phyloP scores from a whole-genome alignment of 164 flowering plant species.

The Euptelea pleiosperma region DNA sequence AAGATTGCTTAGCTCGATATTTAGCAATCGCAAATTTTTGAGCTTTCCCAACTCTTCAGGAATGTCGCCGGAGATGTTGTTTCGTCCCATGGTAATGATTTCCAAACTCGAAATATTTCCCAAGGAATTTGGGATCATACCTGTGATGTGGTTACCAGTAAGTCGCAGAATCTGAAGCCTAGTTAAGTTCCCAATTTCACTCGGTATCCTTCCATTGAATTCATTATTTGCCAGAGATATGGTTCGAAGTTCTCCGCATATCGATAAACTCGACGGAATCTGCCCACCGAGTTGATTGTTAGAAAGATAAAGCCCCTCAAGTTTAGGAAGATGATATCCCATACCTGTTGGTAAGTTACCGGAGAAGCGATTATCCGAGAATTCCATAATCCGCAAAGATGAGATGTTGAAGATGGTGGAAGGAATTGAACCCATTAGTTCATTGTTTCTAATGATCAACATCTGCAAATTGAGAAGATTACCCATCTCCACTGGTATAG shows the following conservation, averaged over 20 bases:
- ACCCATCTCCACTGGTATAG: conserved; percentile 17
- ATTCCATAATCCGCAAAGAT: conserved; percentile 8
- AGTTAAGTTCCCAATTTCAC: conserved; percentile 14
- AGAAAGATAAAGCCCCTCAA: conserved; percentile 7
- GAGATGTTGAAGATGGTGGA: conserved; percentile 20
- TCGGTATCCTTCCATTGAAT: conserved; percentile 22
- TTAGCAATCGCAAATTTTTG: conserved; percentile 6
- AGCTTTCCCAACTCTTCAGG: conserved; percentile 18
- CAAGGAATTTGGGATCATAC: conserved; percentile 10
- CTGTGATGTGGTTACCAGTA: conserved; percentile 7
- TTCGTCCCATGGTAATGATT: conserved; percentile 1
- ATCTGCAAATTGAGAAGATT: conserved; percentile 12
- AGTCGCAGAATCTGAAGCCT: conserved; percentile 15
- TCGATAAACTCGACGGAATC: conserved; percentile 9
- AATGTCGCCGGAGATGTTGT: neutral
- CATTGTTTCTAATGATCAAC: conserved; percentile 7
- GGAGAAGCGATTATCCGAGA: conserved; percentile 14
- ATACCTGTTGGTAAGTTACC: conserved; percentile 16
- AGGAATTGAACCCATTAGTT: conserved; percentile 18
- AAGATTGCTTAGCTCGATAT: conserved; percentile 12
- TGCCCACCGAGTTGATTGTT: conserved; percentile 13
- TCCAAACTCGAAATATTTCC: conserved; percentile 12
- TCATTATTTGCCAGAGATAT: conserved; percentile 13
- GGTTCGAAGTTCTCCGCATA: conserved; percentile 8
- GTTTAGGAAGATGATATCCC: neutral